Conservation (phyloP, 495 filamentous ascomycete genomes). For the Penicillium lagena region DNA sequence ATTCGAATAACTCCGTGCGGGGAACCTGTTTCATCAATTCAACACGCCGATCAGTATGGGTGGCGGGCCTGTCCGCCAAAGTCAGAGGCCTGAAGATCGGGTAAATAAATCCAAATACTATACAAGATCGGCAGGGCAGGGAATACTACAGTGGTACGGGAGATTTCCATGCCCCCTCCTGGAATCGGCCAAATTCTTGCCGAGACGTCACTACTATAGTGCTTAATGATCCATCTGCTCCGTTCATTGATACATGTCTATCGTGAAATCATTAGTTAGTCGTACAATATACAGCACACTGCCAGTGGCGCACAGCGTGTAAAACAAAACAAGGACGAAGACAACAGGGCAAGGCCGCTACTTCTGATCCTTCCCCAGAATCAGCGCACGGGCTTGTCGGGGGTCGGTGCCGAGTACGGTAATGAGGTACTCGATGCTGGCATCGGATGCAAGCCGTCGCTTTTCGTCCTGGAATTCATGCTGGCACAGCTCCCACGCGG, state of each 20-base stretch:
- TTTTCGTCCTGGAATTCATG: slow-evolving; percentile 65
- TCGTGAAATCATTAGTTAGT: slow-evolving; percentile 38
- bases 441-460: slow-evolving; percentile 54
- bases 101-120: too few species aligned
- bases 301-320: not conserved
- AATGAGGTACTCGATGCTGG: slow-evolving; percentile 50
- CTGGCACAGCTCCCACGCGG: slow-evolving; percentile 64
- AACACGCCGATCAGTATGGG: too few species aligned
- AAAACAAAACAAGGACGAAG: slow-evolving; percentile 7
- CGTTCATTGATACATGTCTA: slow-evolving; percentile 30
- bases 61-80: too few species aligned
- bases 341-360: not conserved
- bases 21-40: too few species aligned
- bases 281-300: slow-evolving; percentile 24
- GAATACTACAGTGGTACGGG: too few species aligned
- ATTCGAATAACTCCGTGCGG: too few species aligned
- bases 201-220: too few species aligned
- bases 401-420: slow-evolving; percentile 43
- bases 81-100: too few species aligned
- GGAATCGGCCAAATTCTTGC: too few species aligned
- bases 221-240: too few species aligned
- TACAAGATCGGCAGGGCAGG: too few species aligned
- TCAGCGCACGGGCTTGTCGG: slow-evolving; percentile 37
- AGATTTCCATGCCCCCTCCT: too few species aligned
- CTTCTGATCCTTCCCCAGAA: slow-evolving; percentile 22